phyloP scores from a whole-genome alignment of 257 asterid genomes.

The Lithospermum erythrorhizon region DNA sequence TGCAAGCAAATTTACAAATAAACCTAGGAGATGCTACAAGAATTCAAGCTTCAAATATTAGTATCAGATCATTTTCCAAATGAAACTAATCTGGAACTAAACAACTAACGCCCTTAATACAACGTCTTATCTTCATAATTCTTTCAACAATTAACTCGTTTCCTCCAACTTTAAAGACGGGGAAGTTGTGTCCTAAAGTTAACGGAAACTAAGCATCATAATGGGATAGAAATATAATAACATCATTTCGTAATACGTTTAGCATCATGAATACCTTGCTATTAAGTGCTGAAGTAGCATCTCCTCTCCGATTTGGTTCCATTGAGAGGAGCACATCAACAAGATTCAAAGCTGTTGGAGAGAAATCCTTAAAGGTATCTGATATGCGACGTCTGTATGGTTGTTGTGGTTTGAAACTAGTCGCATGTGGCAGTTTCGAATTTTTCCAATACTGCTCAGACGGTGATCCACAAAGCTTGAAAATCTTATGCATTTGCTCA shows the following conservation, averaged over 20 bases:
- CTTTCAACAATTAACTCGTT: too few species aligned
- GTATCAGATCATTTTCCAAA: too few species aligned
- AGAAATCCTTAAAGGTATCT: conserved; percentile 38
- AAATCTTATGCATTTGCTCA: conserved; percentile 53
- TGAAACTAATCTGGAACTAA: too few species aligned
- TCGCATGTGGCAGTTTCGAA: conserved; percentile 32
- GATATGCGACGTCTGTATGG: conserved; percentile 35
- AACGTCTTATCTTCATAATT: too few species aligned
- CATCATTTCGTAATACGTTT: not conserved
- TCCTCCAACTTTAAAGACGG: too few species aligned
- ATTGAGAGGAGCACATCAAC: conserved; percentile 37
- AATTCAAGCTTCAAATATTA: too few species aligned
- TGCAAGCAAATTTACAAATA: too few species aligned
- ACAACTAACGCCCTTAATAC: too few species aligned
- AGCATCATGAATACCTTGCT: conserved; percentile 25
- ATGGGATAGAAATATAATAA: too few species aligned
- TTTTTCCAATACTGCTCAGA: conserved; percentile 52
- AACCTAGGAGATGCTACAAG: too few species aligned
- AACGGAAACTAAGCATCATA: not conserved
- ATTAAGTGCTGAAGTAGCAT: conserved; percentile 40
- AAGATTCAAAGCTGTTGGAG: conserved; percentile 30
- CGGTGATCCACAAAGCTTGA: conserved; percentile 61
- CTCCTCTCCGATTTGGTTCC: conserved; percentile 42
- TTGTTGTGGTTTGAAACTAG: conserved; percentile 37
- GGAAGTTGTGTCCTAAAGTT: too few species aligned